Evolutionary conservation across 2,329 filamentous ascomycete species (phyloP).

Genomic region (Drechmeria coniospora): DNA sequence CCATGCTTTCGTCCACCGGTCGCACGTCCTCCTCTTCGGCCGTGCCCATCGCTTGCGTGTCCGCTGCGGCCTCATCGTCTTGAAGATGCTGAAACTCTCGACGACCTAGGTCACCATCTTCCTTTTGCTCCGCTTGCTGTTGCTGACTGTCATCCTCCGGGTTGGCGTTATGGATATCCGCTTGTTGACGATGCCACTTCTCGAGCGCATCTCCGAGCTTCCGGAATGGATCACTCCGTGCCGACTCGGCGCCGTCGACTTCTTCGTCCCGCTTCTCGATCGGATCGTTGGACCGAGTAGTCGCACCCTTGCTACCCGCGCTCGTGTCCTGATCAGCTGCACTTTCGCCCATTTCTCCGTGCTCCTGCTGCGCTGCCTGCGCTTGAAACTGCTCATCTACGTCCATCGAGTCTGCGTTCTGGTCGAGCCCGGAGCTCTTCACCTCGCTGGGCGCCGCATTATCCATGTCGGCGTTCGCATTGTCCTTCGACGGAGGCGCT

Average conservation of each 20-base stretch:
- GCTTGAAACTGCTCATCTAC: constrained; percentile 43
- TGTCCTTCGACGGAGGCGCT: constrained; percentile 24
- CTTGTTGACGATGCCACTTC: constrained; percentile 79
- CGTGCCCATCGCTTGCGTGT: constrained; percentile 80
- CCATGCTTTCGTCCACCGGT: constrained; percentile 78
- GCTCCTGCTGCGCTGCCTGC: constrained; percentile 47
- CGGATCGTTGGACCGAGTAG: constrained; percentile 31
- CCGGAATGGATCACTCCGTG: constrained; percentile 61
- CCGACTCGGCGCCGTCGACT: constrained; percentile 28
- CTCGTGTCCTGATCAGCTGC: constrained; percentile 48
- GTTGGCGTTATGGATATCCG: constrained; percentile 52
- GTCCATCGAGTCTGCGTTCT: constrained; percentile 48
- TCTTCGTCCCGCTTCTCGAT: constrained; percentile 29
- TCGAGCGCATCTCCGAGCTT: constrained; percentile 88
- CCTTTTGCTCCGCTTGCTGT: constrained; percentile 24
- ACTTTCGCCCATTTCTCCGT: constrained; percentile 50
- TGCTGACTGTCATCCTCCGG: constrained; percentile 35
- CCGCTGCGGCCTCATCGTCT: constrained; percentile 66
- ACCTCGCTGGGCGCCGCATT: constrained; percentile 48
- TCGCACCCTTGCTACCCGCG: constrained; percentile 45
- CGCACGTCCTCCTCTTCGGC: constrained; percentile 77
- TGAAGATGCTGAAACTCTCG: constrained; percentile 89
- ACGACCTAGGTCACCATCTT: constrained; percentile 55
- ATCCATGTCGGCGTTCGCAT: constrained; percentile 39
- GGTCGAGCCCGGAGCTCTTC: constrained; percentile 48